Percentiles rank a stretch among this genome's conserved stretches.
phyloP scores from a whole-genome alignment of 495 filamentous ascomycete species.

The Hyaloscypha bicolor region DNA sequence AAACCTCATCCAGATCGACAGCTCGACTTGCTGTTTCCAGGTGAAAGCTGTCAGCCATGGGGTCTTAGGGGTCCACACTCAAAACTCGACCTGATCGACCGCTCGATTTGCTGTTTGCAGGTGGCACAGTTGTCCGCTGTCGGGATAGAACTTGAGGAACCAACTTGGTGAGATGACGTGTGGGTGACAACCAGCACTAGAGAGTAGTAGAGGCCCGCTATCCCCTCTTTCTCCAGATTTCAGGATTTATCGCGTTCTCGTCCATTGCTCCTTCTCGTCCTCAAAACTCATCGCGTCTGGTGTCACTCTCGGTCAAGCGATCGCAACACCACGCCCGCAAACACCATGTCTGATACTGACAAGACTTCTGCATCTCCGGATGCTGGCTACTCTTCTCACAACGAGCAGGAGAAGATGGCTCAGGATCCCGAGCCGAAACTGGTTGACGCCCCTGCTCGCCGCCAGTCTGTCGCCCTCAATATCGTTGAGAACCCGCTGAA shows the following conservation, averaged over 20 bases:
- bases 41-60: no score
- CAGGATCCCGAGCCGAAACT: conserved; percentile 1
- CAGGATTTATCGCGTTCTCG: background rate
- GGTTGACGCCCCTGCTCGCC: conserved; percentile 1
- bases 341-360: background rate
- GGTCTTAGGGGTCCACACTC: no score
- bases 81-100: no score
- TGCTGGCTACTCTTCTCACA: conserved; percentile 1
- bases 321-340: background rate
- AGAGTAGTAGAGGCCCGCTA: no score
- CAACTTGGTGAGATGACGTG: no score
- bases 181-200: no score
- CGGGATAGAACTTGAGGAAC: no score
- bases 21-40: no score
- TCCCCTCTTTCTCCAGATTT: no score
- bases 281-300: background rate
- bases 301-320: background rate
- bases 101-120: no score
- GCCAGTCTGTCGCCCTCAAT: background rate
- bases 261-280: background rate
- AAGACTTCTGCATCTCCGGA: conserved; percentile 1
- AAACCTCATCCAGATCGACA: no score
- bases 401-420: background rate
- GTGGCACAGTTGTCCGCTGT: no score
- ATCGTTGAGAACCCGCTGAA: conserved; percentile 7